A percentile compares a stretch with the other conserved stretches of the same genome.
Conservation (phyloP, 495 filamentous ascomycete species). For the Peziza echinospora region DNA sequence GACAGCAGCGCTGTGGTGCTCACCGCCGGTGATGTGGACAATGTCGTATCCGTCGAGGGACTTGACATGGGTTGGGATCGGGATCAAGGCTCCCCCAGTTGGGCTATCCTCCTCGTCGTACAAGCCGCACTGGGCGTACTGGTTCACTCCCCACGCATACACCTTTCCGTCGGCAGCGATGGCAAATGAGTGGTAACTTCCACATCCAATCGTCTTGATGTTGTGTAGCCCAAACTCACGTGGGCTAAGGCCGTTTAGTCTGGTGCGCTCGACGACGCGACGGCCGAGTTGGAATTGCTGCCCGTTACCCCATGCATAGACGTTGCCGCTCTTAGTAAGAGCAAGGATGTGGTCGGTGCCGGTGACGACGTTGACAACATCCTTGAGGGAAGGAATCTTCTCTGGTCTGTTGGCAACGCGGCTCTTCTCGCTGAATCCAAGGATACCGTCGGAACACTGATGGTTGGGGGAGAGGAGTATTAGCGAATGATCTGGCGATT, state of each 20-base stretch:
- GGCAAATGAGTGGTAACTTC: constrained; percentile 57
- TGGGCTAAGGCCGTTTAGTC: constrained; percentile 39
- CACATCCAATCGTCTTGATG: constrained; percentile 34
- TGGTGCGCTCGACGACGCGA: constrained; percentile 39
- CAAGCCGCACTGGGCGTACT: constrained; percentile 61
- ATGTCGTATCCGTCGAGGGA: constrained; percentile 27
- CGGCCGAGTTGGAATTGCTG: constrained; percentile 60
- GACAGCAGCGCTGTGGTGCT: constrained; percentile 12
- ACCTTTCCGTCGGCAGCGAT: constrained; percentile 48
- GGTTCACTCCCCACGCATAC: constrained; percentile 74
- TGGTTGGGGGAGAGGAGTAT: constrained; percentile 2
- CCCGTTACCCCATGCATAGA: constrained; percentile 51
- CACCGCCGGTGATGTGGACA: not conserved
- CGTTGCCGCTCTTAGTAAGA: constrained; percentile 39
- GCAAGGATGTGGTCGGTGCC: constrained; percentile 55
- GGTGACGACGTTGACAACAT: constrained; percentile 36
- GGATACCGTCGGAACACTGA: constrained; percentile 42
- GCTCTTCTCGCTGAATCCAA: constrained; percentile 36
- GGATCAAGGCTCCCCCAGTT: constrained; percentile 25
- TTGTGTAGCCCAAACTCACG: constrained; percentile 45
- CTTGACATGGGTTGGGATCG: constrained; percentile 36
- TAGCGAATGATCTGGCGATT: constrained; percentile 2
- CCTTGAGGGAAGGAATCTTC: constrained; percentile 33
- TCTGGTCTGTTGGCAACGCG: constrained; percentile 25
- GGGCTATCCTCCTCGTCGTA: constrained; percentile 33